Evolutionary conservation across 345 rosid species (phyloP), one percentile per base, ranked within the genome.

Genomic region (Ceriops tagal): DNA sequence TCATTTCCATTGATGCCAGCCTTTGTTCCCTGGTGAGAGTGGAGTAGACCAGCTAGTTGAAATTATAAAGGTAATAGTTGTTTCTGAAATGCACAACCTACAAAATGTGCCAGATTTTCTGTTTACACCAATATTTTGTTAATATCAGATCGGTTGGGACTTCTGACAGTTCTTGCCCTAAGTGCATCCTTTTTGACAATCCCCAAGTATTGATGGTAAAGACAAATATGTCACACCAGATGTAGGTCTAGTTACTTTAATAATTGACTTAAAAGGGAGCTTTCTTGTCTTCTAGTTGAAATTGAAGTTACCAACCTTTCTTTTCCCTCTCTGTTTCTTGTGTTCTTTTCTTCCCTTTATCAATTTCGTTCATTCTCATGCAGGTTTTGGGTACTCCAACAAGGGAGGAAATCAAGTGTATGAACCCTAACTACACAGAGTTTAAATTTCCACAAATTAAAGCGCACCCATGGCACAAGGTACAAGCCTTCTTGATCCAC

Each of bases 381-480:
- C 79, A 93, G 98, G 96, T 93, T 72, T 79, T 93, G 80, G 99
- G 99, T 68, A 95, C 99, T 66, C 99, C 99, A 27, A 95, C 99
- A 31, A 83, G 99, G 68, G 97, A 95, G 80, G 99, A 95, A 82
- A 92, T 92, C 61, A 95, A 92, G 80, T 95, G 97, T 83, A 95
- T 95, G 99, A 95, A 95, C 67, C 99, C 99, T 4, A 95, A 95
- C 80, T 92, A 95, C 76, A 92, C 93, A 0, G 99, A 95, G 77
- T 95, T 87, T 82, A 95, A 92, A 62, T 95, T 95, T 76, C 97
- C 99, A 60, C 99, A 93, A 83, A 93, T 93, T 64, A 93, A 93
- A 83, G 96, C 97, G 49, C 98, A 93, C 78, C 98, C 98, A n/a
- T 92, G 97, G 99, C 99, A 95, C 82, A 95, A 95, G 96, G 99